Percentiles rank a stretch among this genome's conserved stretches.
These are phyloP conservation scores for Phytophthora colocasiae DNA, from an alignment of 352 stramenopile genomes.

Conservation along the genomic window DNA sequence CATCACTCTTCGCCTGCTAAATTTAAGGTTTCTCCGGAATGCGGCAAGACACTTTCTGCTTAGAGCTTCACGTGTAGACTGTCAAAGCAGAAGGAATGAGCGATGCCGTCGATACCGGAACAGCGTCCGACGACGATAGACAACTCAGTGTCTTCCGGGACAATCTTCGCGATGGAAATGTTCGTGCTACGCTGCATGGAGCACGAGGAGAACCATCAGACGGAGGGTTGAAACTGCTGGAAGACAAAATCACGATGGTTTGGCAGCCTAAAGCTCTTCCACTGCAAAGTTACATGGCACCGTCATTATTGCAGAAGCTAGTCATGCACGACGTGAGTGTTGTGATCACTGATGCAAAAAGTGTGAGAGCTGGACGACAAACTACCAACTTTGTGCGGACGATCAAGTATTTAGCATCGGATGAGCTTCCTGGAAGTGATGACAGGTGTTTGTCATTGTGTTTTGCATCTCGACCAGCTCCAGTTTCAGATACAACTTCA, in stretches of 20 bases:
- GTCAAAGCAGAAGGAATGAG: constrained; percentile 13
- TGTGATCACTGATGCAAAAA: constrained; percentile 57
- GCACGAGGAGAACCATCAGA: constrained; percentile 50
- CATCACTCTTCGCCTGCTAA: constrained; percentile 23
- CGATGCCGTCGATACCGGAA: constrained; percentile 10
- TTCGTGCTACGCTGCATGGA: constrained; percentile 62
- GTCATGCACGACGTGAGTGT: constrained; percentile 31
- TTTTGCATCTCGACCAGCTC: constrained; percentile 3
- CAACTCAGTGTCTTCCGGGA: constrained; percentile 57
- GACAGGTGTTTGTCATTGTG: constrained; percentile 78
- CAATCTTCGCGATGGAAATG: constrained; percentile 61
- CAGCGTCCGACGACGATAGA: constrained; percentile 28
- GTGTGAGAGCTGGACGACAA: constrained; percentile 71
- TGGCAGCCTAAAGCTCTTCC: constrained; percentile 53
- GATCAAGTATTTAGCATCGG: constrained; percentile 74
- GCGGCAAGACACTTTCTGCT: not conserved
- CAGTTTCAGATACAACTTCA: not conserved
- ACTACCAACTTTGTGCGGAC: constrained; percentile 85
- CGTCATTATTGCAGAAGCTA: constrained; percentile 32
- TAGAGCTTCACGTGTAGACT: not conserved
- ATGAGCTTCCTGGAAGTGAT: constrained; percentile 61
- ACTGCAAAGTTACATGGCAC: constrained; percentile 19
- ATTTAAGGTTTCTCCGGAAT: constrained; percentile 11
- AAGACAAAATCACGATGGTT: constrained; percentile 69
- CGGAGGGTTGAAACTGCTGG: constrained; percentile 64